phyloP scores from a whole-genome alignment of 129 eudicot genomes.

The Scalesia atractyloides region DNA sequence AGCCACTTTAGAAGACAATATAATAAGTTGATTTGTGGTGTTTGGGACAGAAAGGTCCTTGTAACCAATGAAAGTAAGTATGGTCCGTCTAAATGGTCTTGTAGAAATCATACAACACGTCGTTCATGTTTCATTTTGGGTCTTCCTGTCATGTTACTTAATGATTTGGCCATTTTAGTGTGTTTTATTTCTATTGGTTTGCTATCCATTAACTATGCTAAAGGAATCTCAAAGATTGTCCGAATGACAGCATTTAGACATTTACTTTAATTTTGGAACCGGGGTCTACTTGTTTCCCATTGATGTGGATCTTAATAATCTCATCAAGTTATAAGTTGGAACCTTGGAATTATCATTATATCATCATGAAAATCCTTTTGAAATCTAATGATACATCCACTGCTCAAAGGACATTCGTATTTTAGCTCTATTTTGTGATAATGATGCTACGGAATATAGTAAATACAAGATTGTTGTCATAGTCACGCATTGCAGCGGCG shows the following conservation, averaged over 20 bases:
- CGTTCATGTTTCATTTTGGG: constrained; percentile 3
- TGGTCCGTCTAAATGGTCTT: no score
- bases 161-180: not conserved
- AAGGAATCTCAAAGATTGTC: constrained; percentile 15
- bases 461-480: no score
- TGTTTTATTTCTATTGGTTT: constrained; percentile 19
- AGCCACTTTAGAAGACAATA: constrained; percentile 15
- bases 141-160: constrained; percentile 6
- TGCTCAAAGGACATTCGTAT: no score
- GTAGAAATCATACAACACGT: not conserved
- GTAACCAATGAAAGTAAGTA: not conserved
- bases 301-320: constrained; percentile 10
- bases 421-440: no score
- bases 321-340: not conserved
- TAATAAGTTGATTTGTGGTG: constrained; percentile 14
- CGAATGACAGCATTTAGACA: constrained; percentile 1
- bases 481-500: no score
- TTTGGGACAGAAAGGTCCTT: not conserved
- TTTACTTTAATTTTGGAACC: not conserved
- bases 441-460: no score
- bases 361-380: no score
- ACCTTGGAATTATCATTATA: no score
- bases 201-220: constrained; percentile 1
- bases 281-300: not conserved
- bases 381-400: no score